These are phyloP conservation scores for Orbilia quercus DNA, from an alignment of 2,329 filamentous ascomycete species.

Conservation along the genomic window DNA sequence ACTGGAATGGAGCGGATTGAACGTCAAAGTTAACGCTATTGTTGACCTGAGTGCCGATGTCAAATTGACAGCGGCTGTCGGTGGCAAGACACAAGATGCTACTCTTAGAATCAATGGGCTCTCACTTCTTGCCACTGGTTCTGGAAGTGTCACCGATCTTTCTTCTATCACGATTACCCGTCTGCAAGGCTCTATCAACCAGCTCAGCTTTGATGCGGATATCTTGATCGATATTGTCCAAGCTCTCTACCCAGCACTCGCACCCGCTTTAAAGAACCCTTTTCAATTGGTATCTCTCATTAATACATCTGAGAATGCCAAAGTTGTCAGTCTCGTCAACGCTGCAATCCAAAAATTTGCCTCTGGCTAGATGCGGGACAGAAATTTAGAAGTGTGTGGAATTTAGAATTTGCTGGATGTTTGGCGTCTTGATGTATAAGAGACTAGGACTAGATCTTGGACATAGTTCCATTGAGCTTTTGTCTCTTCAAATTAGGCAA, in stretches of 20 bases:
- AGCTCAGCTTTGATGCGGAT: constrained; percentile 14
- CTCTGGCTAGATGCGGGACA: constrained; percentile 10
- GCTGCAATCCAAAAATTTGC: constrained; percentile 34
- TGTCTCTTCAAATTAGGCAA: too few relatives aligned
- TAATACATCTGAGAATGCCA: constrained; percentile 47
- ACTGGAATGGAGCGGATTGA: constrained; percentile 8
- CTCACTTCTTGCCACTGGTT: constrained; percentile 12
- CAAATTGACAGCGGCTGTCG: constrained; percentile 18
- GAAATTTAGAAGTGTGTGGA: too few relatives aligned
- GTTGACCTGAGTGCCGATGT: constrained; percentile 17
- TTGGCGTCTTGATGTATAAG: too few relatives aligned
- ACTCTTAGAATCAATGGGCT: constrained; percentile 20
- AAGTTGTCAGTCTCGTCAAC: constrained; percentile 28
- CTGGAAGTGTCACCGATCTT: constrained; percentile 19
- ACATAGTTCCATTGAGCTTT: too few relatives aligned
- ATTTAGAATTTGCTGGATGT: too few relatives aligned
- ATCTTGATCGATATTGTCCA: constrained; percentile 24
- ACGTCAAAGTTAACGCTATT: constrained; percentile 27
- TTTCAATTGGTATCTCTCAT: constrained; percentile 35
- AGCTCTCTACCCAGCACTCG: constrained; percentile 32
- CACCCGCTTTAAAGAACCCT: constrained; percentile 27
- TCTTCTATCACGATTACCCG: constrained; percentile 14
- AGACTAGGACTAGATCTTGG: too few relatives aligned
- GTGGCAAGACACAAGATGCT: constrained; percentile 22
- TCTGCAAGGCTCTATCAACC: constrained; percentile 22